Evolutionary conservation across 2,329 filamentous ascomycete genomes (phyloP).

Genomic region (Paecilomyces fulvus): DNA sequence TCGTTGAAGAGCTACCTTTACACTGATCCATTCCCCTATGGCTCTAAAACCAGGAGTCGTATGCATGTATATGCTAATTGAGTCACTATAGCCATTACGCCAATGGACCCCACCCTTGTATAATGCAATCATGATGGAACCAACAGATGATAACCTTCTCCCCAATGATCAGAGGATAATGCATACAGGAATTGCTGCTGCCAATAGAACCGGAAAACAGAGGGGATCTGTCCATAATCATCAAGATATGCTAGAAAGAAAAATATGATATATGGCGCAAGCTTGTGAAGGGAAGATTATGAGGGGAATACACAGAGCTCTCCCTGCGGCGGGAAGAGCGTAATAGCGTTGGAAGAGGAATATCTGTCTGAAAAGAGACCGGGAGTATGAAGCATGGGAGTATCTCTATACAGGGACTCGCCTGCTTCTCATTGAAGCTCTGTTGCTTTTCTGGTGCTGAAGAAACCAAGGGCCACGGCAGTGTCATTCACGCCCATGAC

Average conservation of each 20-base stretch:
- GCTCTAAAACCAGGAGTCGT: neutral
- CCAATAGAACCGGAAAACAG: neutral
- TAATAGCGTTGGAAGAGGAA: neutral
- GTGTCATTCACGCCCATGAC: slow-evolving; percentile 38
- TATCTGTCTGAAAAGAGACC: neutral
- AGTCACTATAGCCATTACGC: neutral
- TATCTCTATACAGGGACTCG: neutral
- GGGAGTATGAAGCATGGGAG: neutral
- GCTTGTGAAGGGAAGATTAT: neutral
- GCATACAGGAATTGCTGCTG: neutral
- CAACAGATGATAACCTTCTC: neutral
- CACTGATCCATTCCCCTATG: neutral
- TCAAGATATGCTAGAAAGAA: neutral
- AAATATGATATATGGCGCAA: neutral
- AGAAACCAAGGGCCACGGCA: slow-evolving; percentile 33
- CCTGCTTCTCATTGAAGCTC: slow-evolving; percentile 2
- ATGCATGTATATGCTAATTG: neutral
- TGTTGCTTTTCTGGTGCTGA: slow-evolving; percentile 30
- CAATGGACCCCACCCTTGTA: neutral
- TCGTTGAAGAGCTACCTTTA: neutral
- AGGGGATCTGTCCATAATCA: neutral
- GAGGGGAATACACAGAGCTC: neutral
- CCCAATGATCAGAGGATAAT: neutral
- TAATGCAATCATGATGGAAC: neutral
- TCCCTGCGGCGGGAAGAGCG: neutral